Evolutionary conservation across 176 grass and related monocot species (phyloP).

Genomic region (Avena sativa): DNA sequence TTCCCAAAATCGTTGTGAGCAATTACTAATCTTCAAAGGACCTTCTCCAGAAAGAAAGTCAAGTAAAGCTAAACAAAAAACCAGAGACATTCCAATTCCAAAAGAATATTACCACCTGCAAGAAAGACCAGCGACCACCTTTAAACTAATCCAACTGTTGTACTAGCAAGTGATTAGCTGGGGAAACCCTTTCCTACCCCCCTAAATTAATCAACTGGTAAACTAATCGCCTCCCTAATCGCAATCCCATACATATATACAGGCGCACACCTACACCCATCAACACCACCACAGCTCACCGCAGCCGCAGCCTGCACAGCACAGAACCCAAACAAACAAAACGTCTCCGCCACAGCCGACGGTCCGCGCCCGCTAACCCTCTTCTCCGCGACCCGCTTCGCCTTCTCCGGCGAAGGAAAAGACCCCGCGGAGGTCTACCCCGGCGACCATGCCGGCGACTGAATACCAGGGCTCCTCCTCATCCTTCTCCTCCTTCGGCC

Average conservation of each 20-base stretch:
- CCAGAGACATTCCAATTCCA: conserved; percentile 42
- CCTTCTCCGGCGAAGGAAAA: not conserved
- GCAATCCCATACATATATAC: conserved; percentile 31
- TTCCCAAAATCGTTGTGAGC: too few relatives aligned
- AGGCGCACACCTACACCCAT: not conserved
- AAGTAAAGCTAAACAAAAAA: conserved; percentile 34
- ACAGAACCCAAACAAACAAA: conserved; percentile 16
- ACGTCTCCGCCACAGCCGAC: not conserved
- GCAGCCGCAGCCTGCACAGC: not conserved
- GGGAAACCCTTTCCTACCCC: not conserved
- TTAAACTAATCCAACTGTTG: conserved; percentile 27
- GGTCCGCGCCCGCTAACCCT: not conserved
- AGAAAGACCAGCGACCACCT: not conserved
- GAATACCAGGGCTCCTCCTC: conserved; percentile 76
- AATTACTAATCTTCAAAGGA: too few relatives aligned
- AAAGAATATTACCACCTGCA: conserved; percentile 41
- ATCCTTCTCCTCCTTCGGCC: conserved; percentile 71
- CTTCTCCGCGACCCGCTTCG: conserved; percentile 9
- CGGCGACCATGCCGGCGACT: conserved; percentile 73
- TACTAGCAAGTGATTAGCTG: not conserved
- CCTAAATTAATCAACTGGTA: not conserved
- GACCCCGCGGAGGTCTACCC: not conserved
- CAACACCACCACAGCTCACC: not conserved
- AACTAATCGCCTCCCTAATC: conserved; percentile 26
- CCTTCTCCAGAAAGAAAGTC: not conserved